Conservation (phyloP, 1,139 yeast species). For the Barnettozyma hawaiiensis region DNA sequence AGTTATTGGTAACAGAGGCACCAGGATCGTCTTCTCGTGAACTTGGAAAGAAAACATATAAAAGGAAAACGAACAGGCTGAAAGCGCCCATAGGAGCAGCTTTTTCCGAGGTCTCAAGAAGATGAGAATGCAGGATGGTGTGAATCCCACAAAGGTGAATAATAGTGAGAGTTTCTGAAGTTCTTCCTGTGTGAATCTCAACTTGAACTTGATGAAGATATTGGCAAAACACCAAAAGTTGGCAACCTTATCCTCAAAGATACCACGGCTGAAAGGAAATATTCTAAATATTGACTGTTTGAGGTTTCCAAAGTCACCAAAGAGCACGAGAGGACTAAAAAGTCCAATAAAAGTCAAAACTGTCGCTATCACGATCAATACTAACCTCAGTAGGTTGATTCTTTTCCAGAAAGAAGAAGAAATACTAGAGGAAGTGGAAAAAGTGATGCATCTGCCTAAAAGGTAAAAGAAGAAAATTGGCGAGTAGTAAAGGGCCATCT, state of each 20-base stretch:
- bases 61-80: constrained; percentile 83
- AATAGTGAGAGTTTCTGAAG: constrained; percentile 58
- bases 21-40: constrained; percentile 84
- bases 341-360: constrained; percentile 45
- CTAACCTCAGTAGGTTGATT: constrained; percentile 44
- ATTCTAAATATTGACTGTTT: constrained; percentile 53
- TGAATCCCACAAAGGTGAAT: constrained; percentile 58
- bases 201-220: constrained; percentile 63
- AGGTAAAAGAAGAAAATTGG: constrained; percentile 77
- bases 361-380: constrained; percentile 61
- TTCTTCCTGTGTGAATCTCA: constrained; percentile 47
- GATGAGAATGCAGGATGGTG: constrained; percentile 58
- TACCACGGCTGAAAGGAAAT: constrained; percentile 88
- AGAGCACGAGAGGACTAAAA: constrained; percentile 57
- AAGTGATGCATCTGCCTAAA: constrained; percentile 32
- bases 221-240: constrained; percentile 95
- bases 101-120: constrained; percentile 48
- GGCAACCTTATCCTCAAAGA: constrained; percentile 98
- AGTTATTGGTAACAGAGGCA: constrained; percentile 83
- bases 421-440: constrained; percentile 14
- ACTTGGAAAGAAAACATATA: constrained; percentile 91
- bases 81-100: constrained; percentile 64
- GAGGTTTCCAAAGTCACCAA: constrained; percentile 36
- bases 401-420: constrained; percentile 20
- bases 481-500: constrained; percentile 91